Conservation (phyloP, 805 yeast genomes). For the Yarrowia keelungensis region DNA sequence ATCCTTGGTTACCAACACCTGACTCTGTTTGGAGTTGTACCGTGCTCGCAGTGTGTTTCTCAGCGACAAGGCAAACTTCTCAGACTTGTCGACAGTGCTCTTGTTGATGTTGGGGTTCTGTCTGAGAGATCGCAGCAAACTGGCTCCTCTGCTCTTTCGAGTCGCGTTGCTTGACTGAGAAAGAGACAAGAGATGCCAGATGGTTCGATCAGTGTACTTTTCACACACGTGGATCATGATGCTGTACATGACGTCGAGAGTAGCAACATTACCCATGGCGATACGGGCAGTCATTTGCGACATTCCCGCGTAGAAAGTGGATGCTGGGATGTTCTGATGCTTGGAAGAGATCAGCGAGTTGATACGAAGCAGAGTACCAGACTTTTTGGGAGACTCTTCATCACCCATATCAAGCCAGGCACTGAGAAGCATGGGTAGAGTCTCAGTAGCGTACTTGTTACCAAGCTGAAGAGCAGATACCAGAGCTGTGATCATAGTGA, state of each 20-base stretch:
- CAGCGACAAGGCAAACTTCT: conserved; percentile 26
- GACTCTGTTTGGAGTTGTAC: conserved; percentile 22
- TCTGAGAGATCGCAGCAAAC: not conserved
- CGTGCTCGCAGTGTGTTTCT: conserved; percentile 5
- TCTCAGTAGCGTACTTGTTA: conserved; percentile 73
- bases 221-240: conserved; percentile 64
- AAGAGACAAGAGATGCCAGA: conserved; percentile 73
- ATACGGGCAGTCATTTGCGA: conserved; percentile 87
- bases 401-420: conserved; percentile 62
- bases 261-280: conserved; percentile 63
- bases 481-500: conserved; percentile 62
- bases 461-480: conserved; percentile 67
- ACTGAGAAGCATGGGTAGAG: conserved; percentile 87
- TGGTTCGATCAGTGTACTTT: conserved; percentile 77
- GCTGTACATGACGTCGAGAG: conserved; percentile 62
- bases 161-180: conserved; percentile 19
- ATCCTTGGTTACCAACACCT: conserved; percentile 5
- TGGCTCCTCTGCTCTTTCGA: conserved; percentile 9
- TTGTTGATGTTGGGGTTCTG: conserved; percentile 20
- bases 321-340: conserved; percentile 57
- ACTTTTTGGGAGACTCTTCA: conserved; percentile 36
- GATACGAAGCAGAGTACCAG: conserved; percentile 37
- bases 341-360: conserved; percentile 49
- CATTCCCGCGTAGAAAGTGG: conserved; percentile 79
- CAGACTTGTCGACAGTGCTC: conserved; percentile 15